Base-by-base conservation (phyloP, 495 filamentous ascomycete species). In the Bombardia bombarda region DNA sequence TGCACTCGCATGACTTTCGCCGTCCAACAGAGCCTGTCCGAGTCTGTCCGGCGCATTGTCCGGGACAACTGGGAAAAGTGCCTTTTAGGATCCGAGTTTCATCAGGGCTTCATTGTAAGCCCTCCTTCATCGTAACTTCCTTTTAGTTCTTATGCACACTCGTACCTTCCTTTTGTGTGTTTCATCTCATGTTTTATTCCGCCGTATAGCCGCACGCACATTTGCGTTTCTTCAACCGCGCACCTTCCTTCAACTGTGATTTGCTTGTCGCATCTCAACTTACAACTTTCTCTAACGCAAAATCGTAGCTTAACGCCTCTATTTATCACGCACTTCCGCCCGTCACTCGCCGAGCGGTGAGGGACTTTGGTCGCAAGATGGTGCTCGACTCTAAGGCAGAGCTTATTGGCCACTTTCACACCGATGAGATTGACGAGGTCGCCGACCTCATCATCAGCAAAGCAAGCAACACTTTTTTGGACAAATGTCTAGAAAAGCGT, bases 31-130 rank as follows among this genome's bases (percentile, higher is more conserved):
- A 63, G 66, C 41, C 40, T 65, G 7, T 60, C 69, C 14, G 61
- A 66, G 46, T 62, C 67, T 3, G 69, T 72, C 7, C 60, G 69
- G 21, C 60, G 65, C 42, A 53, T 62, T 14, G 45, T 73, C 7
- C 60, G 70, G 7, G 67, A 72, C 33, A 63, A 70, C 42, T 73
- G 70, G 70, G 58, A 70, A 37, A 70, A 69, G 40, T 70, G 63
- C 30, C 44, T 72, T n/a, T 44, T 70, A n/a, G 70, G 70, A 14
- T 66, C 65, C 39, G 70, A 74, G 34, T 74, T 71, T 46, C 70
- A 74, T 42, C 60, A 67, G 23, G 65, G 67, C 12, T 74, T 72
- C 43, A 39, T 72, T 41, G 70, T 74, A 50, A 69, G 69, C 65
- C 5, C n/a, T n/a, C n/a, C n/a, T n/a, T n/a, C n/a, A n/a, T n/a